These are phyloP conservation scores for Nakazawaea ambrosiae DNA, from an alignment of 805 yeast genomes.

Conservation along the genomic window DNA sequence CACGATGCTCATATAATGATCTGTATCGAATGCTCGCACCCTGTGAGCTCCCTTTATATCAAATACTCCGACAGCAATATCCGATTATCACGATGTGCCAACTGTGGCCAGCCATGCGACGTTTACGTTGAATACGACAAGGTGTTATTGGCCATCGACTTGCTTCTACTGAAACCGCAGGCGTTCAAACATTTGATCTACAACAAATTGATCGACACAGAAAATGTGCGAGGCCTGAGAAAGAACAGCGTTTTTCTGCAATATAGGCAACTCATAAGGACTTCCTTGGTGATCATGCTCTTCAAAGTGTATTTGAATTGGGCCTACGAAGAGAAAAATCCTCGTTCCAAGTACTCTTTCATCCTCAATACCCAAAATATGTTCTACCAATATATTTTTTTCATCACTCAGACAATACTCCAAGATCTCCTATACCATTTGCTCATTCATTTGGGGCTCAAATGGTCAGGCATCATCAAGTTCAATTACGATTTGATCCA, in stretches of 20 bases:
- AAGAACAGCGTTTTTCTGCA: not conserved
- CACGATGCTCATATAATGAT: too few relatives aligned
- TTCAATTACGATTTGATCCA: slow-evolving; percentile 3
- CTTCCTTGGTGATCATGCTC: slow-evolving; percentile 56
- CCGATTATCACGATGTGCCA: slow-evolving; percentile 66
- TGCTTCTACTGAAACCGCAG: slow-evolving; percentile 76
- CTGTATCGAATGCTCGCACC: slow-evolving; percentile 80
- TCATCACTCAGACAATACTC: slow-evolving; percentile 43
- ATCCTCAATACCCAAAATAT: slow-evolving; percentile 31
- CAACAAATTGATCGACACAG: slow-evolving; percentile 42
- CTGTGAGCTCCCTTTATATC: slow-evolving; percentile 60
- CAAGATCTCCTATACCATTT: slow-evolving; percentile 36
- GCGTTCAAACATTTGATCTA: slow-evolving; percentile 84
- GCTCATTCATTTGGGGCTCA: slow-evolving; percentile 21
- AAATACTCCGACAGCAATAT: slow-evolving; percentile 73
- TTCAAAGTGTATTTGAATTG: slow-evolving; percentile 89
- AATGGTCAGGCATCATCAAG: not conserved
- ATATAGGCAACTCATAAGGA: slow-evolving; percentile 24
- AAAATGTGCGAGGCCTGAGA: not conserved
- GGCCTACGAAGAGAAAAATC: slow-evolving; percentile 78
- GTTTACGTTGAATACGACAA: slow-evolving; percentile 87
- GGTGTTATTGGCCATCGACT: slow-evolving; percentile 76
- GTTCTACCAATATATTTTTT: slow-evolving; percentile 47
- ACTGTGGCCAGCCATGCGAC: slow-evolving; percentile 74
- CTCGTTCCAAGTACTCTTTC: slow-evolving; percentile 16